Evolutionary conservation across 768 basidiomycete genomes (phyloP).

Genomic region (Auricularia heimuer): DNA sequence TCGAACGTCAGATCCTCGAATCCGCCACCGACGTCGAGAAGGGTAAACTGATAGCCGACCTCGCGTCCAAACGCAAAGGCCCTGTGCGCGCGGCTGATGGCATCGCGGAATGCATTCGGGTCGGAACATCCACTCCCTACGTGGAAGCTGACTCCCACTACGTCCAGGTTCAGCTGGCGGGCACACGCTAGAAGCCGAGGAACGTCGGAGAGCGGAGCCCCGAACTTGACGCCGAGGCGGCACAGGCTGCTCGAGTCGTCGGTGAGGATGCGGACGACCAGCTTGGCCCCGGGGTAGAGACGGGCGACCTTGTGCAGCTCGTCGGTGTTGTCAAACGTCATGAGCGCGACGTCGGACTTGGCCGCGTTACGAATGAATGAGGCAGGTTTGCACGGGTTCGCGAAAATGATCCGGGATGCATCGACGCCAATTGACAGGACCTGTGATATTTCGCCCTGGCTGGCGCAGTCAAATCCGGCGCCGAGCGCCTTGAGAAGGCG

Average conservation of each 20-base stretch:
- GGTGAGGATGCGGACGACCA: conserved; percentile 91
- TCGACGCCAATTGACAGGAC: conserved; percentile 66
- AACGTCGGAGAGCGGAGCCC: conserved; percentile 77
- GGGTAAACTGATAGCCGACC: conserved; percentile 68
- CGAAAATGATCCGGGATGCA: conserved; percentile 84
- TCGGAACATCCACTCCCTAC: conserved; percentile 97
- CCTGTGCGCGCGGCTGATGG: conserved; percentile 66
- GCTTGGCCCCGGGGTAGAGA: conserved; percentile 67
- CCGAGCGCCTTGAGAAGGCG: conserved; percentile 85
- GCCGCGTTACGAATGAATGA: conserved; percentile 87
- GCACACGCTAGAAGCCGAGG: conserved; percentile 74
- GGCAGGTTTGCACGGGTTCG: conserved; percentile 96
- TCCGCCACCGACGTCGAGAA: conserved; percentile 93
- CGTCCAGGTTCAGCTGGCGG: conserved; percentile 65
- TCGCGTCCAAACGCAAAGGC: conserved; percentile 83
- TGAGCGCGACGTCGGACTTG: conserved; percentile 69
- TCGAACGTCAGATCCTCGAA: conserved; percentile 88
- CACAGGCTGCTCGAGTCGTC: conserved; percentile 95
- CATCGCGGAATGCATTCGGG: conserved; percentile 80
- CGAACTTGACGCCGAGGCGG: conserved; percentile 90
- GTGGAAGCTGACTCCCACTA: conserved; percentile 95
- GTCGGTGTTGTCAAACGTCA: conserved; percentile 98
- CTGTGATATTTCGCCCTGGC: conserved; percentile 80
- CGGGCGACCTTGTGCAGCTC: conserved; percentile 90
- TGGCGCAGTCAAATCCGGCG: conserved; percentile 95